phyloP scores from a whole-genome alignment of 495 filamentous ascomycete species.

The Trichoderma gamsii region DNA sequence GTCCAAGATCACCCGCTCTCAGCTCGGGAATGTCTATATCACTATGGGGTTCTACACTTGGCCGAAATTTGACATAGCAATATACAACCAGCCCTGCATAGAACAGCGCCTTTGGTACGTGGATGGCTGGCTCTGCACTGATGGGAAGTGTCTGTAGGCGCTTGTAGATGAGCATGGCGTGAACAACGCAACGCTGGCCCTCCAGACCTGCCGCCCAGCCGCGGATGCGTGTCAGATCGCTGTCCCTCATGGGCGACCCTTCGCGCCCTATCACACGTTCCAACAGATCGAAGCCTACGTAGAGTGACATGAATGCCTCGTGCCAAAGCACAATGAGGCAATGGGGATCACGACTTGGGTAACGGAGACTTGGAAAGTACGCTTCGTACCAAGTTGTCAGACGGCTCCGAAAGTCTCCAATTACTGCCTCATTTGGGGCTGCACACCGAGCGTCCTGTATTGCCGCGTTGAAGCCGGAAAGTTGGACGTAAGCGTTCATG shows the following conservation, averaged over 20 bases:
- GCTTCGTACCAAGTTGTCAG: background rate
- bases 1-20: background rate
- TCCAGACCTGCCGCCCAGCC: background rate
- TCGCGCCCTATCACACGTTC: constrained; percentile 8
- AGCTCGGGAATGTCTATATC: background rate
- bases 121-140: background rate
- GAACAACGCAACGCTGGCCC: background rate
- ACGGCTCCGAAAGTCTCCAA: background rate
- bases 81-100: background rate
- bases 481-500: background rate
- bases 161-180: background rate
- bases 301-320: constrained; percentile 29
- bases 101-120: background rate
- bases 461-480: background rate
- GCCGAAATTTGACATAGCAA: background rate
- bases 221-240: background rate
- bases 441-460: background rate
- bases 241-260: background rate
- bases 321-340: constrained; percentile 36
- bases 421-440: background rate
- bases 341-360: constrained; percentile 23
- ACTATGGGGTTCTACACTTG: background rate
- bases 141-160: background rate
- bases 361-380: constrained; percentile 1
- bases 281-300: constrained; percentile 30